phyloP scores from a whole-genome alignment of 331 rosid genomes.

The Acacia concinna region DNA sequence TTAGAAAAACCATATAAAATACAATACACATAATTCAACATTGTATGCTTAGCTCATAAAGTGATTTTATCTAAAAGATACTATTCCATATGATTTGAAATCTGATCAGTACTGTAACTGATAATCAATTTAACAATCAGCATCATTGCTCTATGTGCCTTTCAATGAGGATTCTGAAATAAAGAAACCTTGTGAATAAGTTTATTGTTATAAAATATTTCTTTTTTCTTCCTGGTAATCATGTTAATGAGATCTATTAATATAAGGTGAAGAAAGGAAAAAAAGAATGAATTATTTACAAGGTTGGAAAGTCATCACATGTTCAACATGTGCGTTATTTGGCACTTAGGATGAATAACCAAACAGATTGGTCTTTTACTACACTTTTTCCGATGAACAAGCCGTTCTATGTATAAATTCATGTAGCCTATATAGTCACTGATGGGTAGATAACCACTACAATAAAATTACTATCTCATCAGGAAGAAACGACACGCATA shows the following conservation, averaged over 20 bases:
- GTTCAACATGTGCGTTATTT: not conserved
- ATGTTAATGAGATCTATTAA: not conserved
- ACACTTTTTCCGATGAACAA: not conserved
- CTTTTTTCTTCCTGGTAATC: not conserved
- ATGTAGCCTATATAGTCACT: not conserved
- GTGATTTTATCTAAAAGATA: not conserved
- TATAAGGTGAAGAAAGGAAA: not conserved
- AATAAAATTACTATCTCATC: not conserved
- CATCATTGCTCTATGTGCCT: not conserved
- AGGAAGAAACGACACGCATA: not conserved
- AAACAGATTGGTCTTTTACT: not conserved
- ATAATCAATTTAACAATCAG: not conserved
- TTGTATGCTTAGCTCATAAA: not conserved
- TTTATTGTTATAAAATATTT: not conserved
- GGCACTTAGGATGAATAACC: not conserved
- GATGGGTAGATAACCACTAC: not conserved
- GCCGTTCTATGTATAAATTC: not conserved
- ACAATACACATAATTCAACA: not conserved
- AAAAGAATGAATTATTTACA: not conserved
- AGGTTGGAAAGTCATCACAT: not conserved
- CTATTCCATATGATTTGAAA: not conserved
- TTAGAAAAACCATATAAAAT: not conserved
- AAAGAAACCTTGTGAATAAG: conserved; percentile 12
- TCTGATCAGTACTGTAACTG: not conserved
- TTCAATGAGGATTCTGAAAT: not conserved